phyloP scores from a whole-genome alignment of 768 basidiomycete genomes.

The Trametes cingulata region DNA sequence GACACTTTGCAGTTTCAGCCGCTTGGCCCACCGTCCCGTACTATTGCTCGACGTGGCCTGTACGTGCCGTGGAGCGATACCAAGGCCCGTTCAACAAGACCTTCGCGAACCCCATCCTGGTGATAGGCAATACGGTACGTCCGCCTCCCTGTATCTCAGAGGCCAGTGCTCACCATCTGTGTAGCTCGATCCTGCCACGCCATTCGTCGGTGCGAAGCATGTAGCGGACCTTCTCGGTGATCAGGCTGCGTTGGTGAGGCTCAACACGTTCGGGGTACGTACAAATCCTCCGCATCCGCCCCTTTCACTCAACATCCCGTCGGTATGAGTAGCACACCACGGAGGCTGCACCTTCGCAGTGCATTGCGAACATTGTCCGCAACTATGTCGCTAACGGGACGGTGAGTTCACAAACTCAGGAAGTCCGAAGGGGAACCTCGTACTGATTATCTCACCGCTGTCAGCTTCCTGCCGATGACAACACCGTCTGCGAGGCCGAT shows the following conservation, averaged over 20 bases:
- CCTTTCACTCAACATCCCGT: not conserved
- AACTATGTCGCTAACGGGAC: conserved; percentile 5
- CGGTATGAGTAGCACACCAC: conserved; percentile 1
- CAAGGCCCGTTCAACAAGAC: conserved; percentile 6
- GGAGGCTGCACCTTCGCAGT: not conserved
- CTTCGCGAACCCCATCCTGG: not conserved
- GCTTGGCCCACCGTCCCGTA: not conserved
- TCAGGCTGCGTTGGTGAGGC: not conserved
- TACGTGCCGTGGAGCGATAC: conserved; percentile 3
- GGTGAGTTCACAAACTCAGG: not conserved
- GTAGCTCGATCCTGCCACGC: not conserved
- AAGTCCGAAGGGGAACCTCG: not conserved
- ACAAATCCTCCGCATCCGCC: no score
- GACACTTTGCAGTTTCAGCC: not conserved
- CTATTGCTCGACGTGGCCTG: not conserved
- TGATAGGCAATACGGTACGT: not conserved
- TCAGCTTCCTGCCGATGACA: conserved; percentile 1
- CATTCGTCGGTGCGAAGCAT: not conserved
- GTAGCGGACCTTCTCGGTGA: not conserved
- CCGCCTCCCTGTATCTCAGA: not conserved
- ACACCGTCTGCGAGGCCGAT: conserved; percentile 5
- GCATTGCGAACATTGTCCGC: not conserved
- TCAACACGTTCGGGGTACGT: not conserved
- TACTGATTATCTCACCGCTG: not conserved
- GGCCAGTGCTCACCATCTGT: not conserved